Percentiles rank a stretch among this genome's conserved stretches.
These are phyloP conservation scores for Podila epicladia DNA, from an alignment of 192 early-diverging fungal species.

Conservation along the genomic window DNA sequence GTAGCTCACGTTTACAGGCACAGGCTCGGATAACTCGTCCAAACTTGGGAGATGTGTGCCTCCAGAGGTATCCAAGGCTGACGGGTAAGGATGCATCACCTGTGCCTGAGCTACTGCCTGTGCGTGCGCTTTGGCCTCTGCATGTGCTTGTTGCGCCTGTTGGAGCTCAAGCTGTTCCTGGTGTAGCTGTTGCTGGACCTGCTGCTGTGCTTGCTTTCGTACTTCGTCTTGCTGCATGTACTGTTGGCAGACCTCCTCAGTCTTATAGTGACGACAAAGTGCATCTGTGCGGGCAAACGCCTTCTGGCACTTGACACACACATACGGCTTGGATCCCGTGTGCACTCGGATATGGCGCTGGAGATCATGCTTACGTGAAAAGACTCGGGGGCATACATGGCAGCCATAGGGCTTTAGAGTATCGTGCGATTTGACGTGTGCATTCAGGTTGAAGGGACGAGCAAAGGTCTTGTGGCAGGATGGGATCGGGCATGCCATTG, in stretches of 20 bases:
- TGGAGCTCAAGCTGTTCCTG: slow-evolving; percentile 48
- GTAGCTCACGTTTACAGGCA: too few relatives aligned
- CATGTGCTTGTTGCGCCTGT: slow-evolving; percentile 45
- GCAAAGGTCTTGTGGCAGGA: slow-evolving; percentile 72
- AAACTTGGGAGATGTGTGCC: too few relatives aligned
- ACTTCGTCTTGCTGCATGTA: slow-evolving; percentile 44
- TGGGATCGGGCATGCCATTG: slow-evolving; percentile 61
- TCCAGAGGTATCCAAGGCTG: neutral
- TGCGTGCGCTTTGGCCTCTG: slow-evolving; percentile 23
- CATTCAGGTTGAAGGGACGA: slow-evolving; percentile 71
- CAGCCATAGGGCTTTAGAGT: slow-evolving; percentile 70
- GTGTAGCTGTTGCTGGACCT: slow-evolving; percentile 44
- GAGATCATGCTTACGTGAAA: slow-evolving; percentile 83
- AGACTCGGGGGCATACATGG: slow-evolving; percentile 67
- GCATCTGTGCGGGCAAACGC: slow-evolving; percentile 85
- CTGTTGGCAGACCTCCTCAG: slow-evolving; percentile 62
- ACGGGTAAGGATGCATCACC: neutral
- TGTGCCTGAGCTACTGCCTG: slow-evolving; percentile 5
- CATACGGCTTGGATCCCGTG: slow-evolving; percentile 74
- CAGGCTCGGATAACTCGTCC: too few relatives aligned
- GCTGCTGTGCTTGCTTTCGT: slow-evolving; percentile 46
- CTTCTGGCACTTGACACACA: slow-evolving; percentile 71
- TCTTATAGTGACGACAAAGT: slow-evolving; percentile 70
- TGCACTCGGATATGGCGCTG: slow-evolving; percentile 75
- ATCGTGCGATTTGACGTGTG: slow-evolving; percentile 70